Evolutionary conservation across 2,329 filamentous ascomycete species (phyloP), one percentile per base, ranked within the genome.

Genomic region (Penicillium sp.): DNA sequence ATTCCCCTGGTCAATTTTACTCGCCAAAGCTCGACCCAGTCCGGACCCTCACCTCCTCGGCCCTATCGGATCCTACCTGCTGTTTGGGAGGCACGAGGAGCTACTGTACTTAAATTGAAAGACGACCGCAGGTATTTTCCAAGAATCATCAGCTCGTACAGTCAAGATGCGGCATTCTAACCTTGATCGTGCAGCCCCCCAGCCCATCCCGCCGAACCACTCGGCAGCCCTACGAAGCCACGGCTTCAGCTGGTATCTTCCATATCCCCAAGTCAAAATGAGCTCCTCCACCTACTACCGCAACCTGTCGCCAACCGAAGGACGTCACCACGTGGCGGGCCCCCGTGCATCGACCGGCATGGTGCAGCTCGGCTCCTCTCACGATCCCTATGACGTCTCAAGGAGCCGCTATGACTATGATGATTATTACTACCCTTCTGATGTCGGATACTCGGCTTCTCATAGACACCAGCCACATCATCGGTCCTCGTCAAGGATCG

Each of bases 311-410:
- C 70, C 73, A 13, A 62, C 62, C 3, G 59, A 63, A 47, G 64
- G 64, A 24, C 66, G 67, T 24, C 51, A 57, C 33, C 49, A 56
- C 52, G 54, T 69, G 55, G 59, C 65, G 45, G 72, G 74, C 44
- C 71, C 72, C 64, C 70, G 72, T 38, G 67, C 72, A 28, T 76
- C 74, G 16, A 75, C 73, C 6, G 72, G 73, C 34, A 74, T 67
- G 42, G 66, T 76, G 39, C 62, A 69, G 44, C 60, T 68, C 36
- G 64, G 57, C 44, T 66, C 71, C 10, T 65, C 68, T 41, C 63
- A 66, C 49, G 70, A 75, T 45, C 60, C 65, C 5, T 71, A 72
- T 48, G 62, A 69, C 28, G 58, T 61, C 6, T 59, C 65, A 7
- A 54, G 65, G 41, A 57, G 61, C 41, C 65, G 64, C 39, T 64